phyloP scores from a whole-genome alignment of 73 alveolate species.

The Symbiodinium natans region DNA sequence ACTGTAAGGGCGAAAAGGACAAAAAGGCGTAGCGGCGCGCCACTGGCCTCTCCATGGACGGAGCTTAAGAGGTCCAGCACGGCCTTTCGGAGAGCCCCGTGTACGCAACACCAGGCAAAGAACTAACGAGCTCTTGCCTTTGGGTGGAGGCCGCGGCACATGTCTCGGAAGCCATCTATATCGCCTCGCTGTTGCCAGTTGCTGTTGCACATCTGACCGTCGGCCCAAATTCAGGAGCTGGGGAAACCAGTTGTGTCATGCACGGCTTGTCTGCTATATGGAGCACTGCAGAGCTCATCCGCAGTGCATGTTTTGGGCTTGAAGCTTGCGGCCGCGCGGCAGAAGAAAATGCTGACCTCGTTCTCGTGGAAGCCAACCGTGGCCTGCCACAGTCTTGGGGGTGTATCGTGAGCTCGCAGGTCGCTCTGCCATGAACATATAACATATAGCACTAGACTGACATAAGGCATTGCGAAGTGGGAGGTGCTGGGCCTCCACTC shows the following conservation, averaged over 20 bases:
- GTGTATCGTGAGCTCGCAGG: too few relatives aligned
- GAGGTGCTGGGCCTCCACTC: conserved; percentile 69
- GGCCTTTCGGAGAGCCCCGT: conserved; percentile 1
- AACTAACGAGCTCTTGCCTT: background rate
- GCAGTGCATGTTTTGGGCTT: too few relatives aligned
- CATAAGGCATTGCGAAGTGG: too few relatives aligned
- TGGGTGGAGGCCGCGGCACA: conserved; percentile 10
- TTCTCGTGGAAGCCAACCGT: conserved; percentile 71
- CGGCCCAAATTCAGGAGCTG: too few relatives aligned
- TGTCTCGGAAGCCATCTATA: conserved; percentile 74
- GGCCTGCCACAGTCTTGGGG: background rate
- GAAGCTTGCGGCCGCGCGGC: background rate
- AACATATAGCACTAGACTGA: too few relatives aligned
- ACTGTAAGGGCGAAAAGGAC: too few relatives aligned
- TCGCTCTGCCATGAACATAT: too few relatives aligned
- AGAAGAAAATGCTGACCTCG: conserved; percentile 62
- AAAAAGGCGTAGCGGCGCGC: too few relatives aligned
- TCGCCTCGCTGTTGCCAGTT: conserved; percentile 24
- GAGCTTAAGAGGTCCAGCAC: conserved; percentile 44
- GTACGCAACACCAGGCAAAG: too few relatives aligned
- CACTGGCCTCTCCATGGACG: conserved; percentile 75
- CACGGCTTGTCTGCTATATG: background rate
- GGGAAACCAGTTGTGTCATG: too few relatives aligned
- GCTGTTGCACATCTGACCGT: too few relatives aligned
- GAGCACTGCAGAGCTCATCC: background rate